These are phyloP conservation scores for Lyophyllum semitale DNA, from an alignment of 768 basidiomycete species.

Conservation along the genomic window DNA sequence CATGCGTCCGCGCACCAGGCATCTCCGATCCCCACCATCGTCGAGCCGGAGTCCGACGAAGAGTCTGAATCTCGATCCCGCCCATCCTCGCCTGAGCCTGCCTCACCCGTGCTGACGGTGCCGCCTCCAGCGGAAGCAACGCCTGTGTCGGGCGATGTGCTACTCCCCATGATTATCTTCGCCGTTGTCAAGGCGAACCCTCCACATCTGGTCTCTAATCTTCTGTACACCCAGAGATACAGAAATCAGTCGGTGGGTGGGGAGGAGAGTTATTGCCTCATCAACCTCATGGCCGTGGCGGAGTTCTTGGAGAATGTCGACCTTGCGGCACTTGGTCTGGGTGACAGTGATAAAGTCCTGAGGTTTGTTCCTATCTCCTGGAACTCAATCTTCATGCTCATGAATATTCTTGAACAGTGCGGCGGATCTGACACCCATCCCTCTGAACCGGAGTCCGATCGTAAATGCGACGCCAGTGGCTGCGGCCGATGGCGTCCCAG, in stretches of 20 bases:
- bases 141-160: slow-evolving; percentile 81
- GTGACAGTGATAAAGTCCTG: slow-evolving; percentile 55
- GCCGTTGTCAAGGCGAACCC: slow-evolving; percentile 94
- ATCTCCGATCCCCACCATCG: slow-evolving; percentile 13
- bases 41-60: slow-evolving; percentile 15
- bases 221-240: slow-evolving; percentile 66
- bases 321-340: slow-evolving; percentile 64
- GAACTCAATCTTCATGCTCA: neutral
- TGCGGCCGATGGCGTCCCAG: slow-evolving; percentile 46
- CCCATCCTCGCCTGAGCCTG: slow-evolving; percentile 12
- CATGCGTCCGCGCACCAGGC: slow-evolving; percentile 1
- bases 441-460: slow-evolving; percentile 57
- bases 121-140: slow-evolving; percentile 35
- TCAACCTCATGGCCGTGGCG: slow-evolving; percentile 93
- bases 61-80: no score
- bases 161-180: slow-evolving; percentile 92
- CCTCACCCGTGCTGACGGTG: slow-evolving; percentile 17
- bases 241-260: slow-evolving; percentile 62
- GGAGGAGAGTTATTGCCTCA: slow-evolving; percentile 90
- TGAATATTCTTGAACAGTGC: slow-evolving; percentile 45
- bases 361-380: slow-evolving; percentile 43
- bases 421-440: slow-evolving; percentile 81
- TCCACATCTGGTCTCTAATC: slow-evolving; percentile 69
- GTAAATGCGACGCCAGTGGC: slow-evolving; percentile 47
- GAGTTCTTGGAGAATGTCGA: slow-evolving; percentile 97